These are phyloP conservation scores for Phaseolus coccineus DNA, from an alignment of 331 rosid genomes.

Conservation along the genomic window DNA sequence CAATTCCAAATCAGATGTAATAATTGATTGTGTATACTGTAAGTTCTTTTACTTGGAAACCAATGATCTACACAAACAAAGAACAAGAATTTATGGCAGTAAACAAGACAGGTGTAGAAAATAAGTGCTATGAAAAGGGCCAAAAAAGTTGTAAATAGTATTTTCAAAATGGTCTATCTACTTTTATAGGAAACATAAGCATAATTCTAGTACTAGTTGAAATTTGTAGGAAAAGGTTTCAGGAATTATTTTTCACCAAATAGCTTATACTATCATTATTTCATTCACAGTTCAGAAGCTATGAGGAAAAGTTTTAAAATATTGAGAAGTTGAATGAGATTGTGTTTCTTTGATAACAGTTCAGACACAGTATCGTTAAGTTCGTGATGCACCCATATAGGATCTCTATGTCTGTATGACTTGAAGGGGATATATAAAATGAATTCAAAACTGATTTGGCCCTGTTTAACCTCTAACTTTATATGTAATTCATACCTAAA, in stretches of 20 bases:
- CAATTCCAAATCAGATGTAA: slow-evolving; percentile 21
- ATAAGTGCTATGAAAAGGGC: background rate
- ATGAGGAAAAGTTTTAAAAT: background rate
- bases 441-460: background rate
- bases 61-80: slow-evolving; percentile 28
- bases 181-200: too few species aligned
- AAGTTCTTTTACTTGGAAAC: slow-evolving; percentile 4
- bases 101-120: background rate
- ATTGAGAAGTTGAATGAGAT: background rate
- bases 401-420: background rate
- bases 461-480: background rate
- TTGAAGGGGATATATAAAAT: background rate
- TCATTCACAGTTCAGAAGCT: background rate
- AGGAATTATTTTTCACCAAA: background rate
- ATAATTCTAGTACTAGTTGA: background rate
- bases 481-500: background rate
- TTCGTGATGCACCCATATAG: background rate
- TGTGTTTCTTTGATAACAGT: slow-evolving; percentile 4
- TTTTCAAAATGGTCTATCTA: background rate
- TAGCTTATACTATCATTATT: background rate
- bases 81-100: slow-evolving; percentile 12
- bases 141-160: background rate
- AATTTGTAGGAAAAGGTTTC: background rate
- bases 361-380: background rate
- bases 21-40: background rate